Base-by-base conservation (phyloP, 2,329 filamentous ascomycete species). In the Basipetospora chlamydospora region DNA sequence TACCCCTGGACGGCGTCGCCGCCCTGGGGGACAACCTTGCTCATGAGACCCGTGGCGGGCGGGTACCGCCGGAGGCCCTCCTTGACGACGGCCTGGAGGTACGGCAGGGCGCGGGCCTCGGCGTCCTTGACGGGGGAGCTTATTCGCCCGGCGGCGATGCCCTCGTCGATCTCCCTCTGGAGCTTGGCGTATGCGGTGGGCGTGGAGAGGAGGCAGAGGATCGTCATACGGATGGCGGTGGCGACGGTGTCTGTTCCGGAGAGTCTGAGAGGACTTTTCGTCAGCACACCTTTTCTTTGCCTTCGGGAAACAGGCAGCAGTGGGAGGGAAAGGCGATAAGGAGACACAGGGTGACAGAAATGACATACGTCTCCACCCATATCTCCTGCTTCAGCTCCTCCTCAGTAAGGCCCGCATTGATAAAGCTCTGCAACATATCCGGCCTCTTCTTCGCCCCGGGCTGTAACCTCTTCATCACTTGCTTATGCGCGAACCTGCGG, bases 241-340 rank as follows among this genome's bases (percentile, higher is more conserved):
- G 67, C 62, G 0, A 64, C 66, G 5, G 64, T 69, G 41, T 72
- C 67, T 3, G 63, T 64, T 4, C 67, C 68, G 5, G 66, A 66
- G 26, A 43, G 25, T 2, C 37, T 38, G 22, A 7, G 15, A 9
- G 18, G 18, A 12, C 29, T 6, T 15, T 21, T 6, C 17, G 6
- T 16, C 9, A 7, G 17, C 22, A 23, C 22, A 23, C 11, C 6
- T 6, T 11, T 23, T 23, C 22, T 23, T 23, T 12, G 8, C 9
- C 3, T 5, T 8, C 9, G 28, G 16, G 28, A 30, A 18, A 23
- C 10, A 18, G 30, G 30, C 8, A 11, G 30, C 3, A 8, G 17
- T 10, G 30, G 30, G 30, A 12, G 5, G 20, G 16, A 4, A 18
- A 6, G 28, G 28, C 9, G 28, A 11, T 25, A 11, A 25, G 22